phyloP scores from a whole-genome alignment of 495 filamentous ascomycete species.

The Hapsidospora chrysogenum region DNA sequence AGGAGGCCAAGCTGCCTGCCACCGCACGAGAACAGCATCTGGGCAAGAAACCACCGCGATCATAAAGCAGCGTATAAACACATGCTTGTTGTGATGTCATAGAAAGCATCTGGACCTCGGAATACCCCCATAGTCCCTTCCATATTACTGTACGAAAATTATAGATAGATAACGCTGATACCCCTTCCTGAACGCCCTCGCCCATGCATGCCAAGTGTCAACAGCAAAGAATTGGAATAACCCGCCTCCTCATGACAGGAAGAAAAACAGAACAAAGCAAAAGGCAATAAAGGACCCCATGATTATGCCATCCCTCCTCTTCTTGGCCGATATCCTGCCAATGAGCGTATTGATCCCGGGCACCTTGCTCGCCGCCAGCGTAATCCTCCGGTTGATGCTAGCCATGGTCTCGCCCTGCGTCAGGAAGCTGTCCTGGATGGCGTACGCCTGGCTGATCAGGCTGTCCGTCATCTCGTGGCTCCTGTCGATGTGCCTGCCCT shows the following conservation, averaged over 20 bases:
- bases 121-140: background rate
- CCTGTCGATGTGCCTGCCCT: constrained; percentile 68
- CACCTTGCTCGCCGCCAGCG: constrained; percentile 71
- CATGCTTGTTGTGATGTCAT: no score
- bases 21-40: background rate
- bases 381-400: constrained; percentile 78
- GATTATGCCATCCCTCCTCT: constrained; percentile 88
- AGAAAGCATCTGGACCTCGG: background rate
- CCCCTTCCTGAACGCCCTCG: constrained; percentile 1
- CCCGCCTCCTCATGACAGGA: constrained; percentile 35
- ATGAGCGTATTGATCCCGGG: constrained; percentile 91
- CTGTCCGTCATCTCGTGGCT: constrained; percentile 77
- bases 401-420: constrained; percentile 72
- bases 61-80: no score
- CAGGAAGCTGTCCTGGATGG: constrained; percentile 82
- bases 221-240: background rate
- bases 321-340: constrained; percentile 83
- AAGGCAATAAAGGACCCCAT: constrained; percentile 78
- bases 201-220: constrained; percentile 1
- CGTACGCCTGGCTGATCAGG: constrained; percentile 91
- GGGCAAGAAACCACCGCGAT: no score
- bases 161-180: constrained; percentile 5
- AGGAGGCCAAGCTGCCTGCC: constrained; percentile 7
- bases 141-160: constrained; percentile 3
- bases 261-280: constrained; percentile 76